Conservation (phyloP, 108 stramenopile species). For the Schizochytrium sp. region DNA sequence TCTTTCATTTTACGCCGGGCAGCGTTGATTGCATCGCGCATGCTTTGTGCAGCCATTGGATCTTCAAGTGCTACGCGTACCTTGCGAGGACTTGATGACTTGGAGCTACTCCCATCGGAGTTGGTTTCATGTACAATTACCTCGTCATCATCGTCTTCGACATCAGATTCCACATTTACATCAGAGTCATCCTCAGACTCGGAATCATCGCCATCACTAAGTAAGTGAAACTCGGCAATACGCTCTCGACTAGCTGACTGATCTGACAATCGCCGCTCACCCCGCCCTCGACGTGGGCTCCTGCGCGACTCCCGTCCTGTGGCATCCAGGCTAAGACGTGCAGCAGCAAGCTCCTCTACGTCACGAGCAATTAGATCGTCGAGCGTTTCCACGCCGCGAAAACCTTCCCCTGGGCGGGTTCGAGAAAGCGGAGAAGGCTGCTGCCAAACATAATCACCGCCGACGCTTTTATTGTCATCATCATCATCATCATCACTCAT, state of each 20-base stretch:
- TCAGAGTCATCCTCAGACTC: not conserved
- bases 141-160: slow-evolving; percentile 17
- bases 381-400: slow-evolving; percentile 29
- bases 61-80: slow-evolving; percentile 8
- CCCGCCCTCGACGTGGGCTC: slow-evolving; percentile 24
- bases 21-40: slow-evolving; percentile 14
- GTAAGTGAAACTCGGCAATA: not conserved
- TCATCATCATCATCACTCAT: not conserved
- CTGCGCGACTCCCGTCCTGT: slow-evolving; percentile 1
- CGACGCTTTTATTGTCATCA: not conserved
- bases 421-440: slow-evolving; percentile 20
- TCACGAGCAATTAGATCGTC: slow-evolving; percentile 47
- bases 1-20: slow-evolving; percentile 7
- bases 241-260: not conserved
- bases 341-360: slow-evolving; percentile 37
- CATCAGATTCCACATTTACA: not conserved
- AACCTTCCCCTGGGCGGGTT: not conserved
- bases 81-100: slow-evolving; percentile 20
- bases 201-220: not conserved
- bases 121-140: not conserved
- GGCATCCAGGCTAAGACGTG: not conserved
- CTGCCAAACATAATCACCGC: slow-evolving; percentile 7
- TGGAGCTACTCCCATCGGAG: not conserved
- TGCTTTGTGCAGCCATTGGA: slow-evolving; percentile 29
- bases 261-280: not conserved